A percentile compares a stretch with the other conserved stretches of the same genome.
Conservation (phyloP, 345 rosid genomes). For the Clarkia xantiana region DNA sequence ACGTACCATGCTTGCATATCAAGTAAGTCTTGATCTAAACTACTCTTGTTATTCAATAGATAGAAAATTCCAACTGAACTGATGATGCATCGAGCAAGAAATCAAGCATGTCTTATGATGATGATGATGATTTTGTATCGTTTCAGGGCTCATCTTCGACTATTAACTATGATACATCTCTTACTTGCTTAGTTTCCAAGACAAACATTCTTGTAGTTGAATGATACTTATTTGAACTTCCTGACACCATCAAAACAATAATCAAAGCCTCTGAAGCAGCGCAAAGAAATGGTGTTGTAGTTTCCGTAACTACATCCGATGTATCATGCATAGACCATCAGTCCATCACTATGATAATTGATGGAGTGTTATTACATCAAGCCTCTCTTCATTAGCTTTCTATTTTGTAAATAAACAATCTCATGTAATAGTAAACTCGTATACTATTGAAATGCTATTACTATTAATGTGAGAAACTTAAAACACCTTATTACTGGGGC, state of each 20-base stretch:
- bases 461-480: no score
- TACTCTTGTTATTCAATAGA: no score
- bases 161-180: conserved; percentile 60
- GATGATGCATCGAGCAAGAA: not conserved
- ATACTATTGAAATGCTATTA: no score
- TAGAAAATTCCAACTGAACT: not conserved
- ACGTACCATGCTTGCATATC: conserved; percentile 93
- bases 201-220: no score
- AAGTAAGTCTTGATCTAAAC: conserved; percentile 45
- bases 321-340: conserved; percentile 84
- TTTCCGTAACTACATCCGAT: conserved; percentile 91
- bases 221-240: no score
- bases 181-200: no score
- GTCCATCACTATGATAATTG: conserved; percentile 85
- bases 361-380: no score
- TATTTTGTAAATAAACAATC: no score
- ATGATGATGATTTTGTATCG: conserved; percentile 6
- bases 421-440: no score
- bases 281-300: conserved; percentile 51
- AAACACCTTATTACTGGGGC: no score
- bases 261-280: conserved; percentile 83
- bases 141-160: conserved; percentile 79
- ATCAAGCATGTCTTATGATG: not conserved
- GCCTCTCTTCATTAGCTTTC: no score
- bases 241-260: no score